phyloP scores from a whole-genome alignment of 2,329 filamentous ascomycete species.

The Xylariomycetidae sp. region DNA sequence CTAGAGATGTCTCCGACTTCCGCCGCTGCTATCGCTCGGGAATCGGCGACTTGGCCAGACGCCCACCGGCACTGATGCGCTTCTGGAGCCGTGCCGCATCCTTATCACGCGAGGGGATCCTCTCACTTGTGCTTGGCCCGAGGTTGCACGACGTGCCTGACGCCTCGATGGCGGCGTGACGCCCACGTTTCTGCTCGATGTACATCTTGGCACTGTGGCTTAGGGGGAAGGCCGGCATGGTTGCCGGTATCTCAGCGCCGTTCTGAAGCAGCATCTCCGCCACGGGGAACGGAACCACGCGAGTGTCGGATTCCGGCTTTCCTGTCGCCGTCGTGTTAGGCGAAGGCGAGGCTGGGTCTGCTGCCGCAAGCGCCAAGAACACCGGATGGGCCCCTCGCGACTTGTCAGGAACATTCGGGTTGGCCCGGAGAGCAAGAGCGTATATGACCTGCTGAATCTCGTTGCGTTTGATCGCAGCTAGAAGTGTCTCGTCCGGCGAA shows the following conservation, averaged over 20 bases:
- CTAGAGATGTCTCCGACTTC: constrained; percentile 23
- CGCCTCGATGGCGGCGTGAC: constrained; percentile 35
- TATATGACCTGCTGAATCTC: constrained; percentile 92
- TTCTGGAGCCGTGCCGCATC: constrained; percentile 68
- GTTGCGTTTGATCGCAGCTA: constrained; percentile 93
- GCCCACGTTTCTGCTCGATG: constrained; percentile 67
- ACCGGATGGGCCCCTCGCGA: constrained; percentile 84
- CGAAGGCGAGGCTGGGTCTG: constrained; percentile 77
- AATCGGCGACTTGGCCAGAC: constrained; percentile 60
- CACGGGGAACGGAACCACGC: constrained; percentile 69
- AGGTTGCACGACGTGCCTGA: constrained; percentile 34
- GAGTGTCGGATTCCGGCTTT: constrained; percentile 38
- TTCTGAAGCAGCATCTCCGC: constrained; percentile 92
- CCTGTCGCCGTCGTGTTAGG: constrained; percentile 35
- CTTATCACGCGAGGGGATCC: constrained; percentile 54
- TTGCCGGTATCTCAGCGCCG: constrained; percentile 75
- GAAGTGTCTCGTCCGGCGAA: constrained; percentile 77
- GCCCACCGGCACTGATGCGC: constrained; percentile 69
- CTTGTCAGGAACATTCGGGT: constrained; percentile 79
- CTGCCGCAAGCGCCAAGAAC: constrained; percentile 85
- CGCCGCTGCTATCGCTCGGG: constrained; percentile 41
- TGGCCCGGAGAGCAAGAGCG: constrained; percentile 77
- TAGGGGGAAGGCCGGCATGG: constrained; percentile 75
- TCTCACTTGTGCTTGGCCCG: constrained; percentile 36
- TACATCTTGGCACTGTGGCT: constrained; percentile 76